Evolutionary conservation across 805 yeast species (phyloP).

Genomic region (Pichia eremophila): DNA sequence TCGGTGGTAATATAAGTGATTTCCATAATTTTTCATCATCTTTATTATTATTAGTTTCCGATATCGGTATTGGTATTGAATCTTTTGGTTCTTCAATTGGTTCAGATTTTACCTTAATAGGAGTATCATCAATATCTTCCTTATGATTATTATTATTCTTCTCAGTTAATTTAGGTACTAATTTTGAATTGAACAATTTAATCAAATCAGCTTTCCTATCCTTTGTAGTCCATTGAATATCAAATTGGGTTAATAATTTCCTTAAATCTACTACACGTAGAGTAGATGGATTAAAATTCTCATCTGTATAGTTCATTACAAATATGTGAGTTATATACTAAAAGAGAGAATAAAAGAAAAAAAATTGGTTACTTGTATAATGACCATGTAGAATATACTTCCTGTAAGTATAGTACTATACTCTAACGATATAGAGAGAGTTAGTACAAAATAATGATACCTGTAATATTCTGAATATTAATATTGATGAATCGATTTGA

Average conservation of each 20-base stretch:
- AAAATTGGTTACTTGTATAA: not conserved
- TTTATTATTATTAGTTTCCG: too few relatives aligned
- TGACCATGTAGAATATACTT: too few relatives aligned
- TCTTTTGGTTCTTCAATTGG: too few relatives aligned
- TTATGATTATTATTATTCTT: not conserved
- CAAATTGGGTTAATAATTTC: slow-evolving; percentile 45
- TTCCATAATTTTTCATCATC: not conserved
- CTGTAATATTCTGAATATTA: too few relatives aligned
- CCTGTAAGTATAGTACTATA: too few relatives aligned
- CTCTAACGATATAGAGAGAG: too few relatives aligned
- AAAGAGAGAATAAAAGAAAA: not conserved
- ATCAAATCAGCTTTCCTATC: slow-evolving; percentile 60
- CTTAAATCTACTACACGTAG: slow-evolving; percentile 60
- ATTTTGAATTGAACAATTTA: slow-evolving; percentile 7
- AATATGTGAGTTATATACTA: too few relatives aligned
- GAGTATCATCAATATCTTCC: too few relatives aligned
- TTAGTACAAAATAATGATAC: too few relatives aligned
- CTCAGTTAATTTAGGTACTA: slow-evolving; percentile 3
- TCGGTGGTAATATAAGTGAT: not conserved
- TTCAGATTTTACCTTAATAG: too few relatives aligned
- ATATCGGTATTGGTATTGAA: too few relatives aligned
- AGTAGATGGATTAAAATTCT: slow-evolving; percentile 55
- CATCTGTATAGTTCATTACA: slow-evolving; percentile 1
- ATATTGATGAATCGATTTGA: too few relatives aligned
- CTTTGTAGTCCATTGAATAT: slow-evolving; percentile 41